Evolutionary conservation across 345 rosid species (phyloP).

Genomic region (Citrus medica): DNA sequence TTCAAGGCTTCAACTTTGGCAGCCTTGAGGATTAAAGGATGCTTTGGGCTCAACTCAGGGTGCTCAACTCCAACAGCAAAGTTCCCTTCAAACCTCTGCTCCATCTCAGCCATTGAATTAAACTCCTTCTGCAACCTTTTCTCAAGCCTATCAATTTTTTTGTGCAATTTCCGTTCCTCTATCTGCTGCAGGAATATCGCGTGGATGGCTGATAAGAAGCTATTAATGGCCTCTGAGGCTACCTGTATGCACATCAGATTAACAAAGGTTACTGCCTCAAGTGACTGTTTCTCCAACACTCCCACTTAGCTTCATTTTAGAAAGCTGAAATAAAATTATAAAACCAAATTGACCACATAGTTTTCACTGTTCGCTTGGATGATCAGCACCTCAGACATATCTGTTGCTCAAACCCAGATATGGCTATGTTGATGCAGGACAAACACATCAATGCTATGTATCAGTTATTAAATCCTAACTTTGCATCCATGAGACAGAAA

Average conservation of each 20-base stretch:
- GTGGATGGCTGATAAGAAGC: constrained; percentile 55
- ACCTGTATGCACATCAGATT: constrained; percentile 36
- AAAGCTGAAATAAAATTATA: background rate
- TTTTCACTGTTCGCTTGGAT: background rate
- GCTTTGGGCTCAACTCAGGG: constrained; percentile 51
- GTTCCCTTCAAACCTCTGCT: constrained; percentile 48
- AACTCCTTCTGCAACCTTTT: constrained; percentile 66
- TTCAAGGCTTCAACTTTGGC: constrained; percentile 57
- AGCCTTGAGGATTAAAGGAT: constrained; percentile 61
- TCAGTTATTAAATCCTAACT: background rate
- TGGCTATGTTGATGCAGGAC: background rate
- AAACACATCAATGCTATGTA: background rate
- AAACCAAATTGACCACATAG: background rate
- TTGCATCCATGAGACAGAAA: background rate
- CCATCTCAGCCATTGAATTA: constrained; percentile 50
- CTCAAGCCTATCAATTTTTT: constrained; percentile 55
- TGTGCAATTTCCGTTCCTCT: constrained; percentile 53
- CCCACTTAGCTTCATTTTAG: background rate
- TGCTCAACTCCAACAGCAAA: constrained; percentile 28
- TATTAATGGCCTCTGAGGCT: constrained; percentile 65
- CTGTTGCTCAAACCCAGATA: background rate
- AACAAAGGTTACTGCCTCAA: background rate
- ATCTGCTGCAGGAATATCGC: constrained; percentile 55
- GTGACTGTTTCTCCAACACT: background rate
- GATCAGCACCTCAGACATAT: background rate